Percentiles rank a stretch among this genome's conserved stretches.
These are phyloP conservation scores for Neonothopanus nambi DNA, from an alignment of 1,284 basidiomycete genomes.

Conservation along the genomic window DNA sequence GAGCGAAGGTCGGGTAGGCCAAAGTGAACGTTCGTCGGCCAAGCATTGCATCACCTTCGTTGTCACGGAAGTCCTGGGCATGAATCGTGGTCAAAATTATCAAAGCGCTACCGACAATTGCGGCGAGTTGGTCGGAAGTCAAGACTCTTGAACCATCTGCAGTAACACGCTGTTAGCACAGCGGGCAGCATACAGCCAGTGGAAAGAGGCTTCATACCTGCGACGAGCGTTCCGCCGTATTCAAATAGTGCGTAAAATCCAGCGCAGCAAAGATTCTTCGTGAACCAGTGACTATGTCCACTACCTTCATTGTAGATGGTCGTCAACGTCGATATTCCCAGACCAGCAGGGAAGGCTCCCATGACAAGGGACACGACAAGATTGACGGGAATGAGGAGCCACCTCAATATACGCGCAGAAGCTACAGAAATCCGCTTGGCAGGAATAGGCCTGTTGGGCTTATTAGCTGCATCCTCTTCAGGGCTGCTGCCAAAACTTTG, in stretches of 20 bases:
- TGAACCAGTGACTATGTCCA: constrained; percentile 9
- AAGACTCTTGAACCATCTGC: not conserved
- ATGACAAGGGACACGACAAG: not conserved
- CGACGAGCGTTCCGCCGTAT: constrained; percentile 10
- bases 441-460: constrained; percentile 14
- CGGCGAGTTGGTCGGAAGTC: constrained; percentile 9
- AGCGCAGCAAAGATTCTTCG: constrained; percentile 9
- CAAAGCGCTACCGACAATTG: constrained; percentile 28
- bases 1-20: constrained; percentile 5
- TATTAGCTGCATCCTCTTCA: constrained; percentile 11
- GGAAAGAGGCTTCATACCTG: constrained; percentile 2
- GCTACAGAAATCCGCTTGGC: constrained; percentile 8
- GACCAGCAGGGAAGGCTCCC: not conserved
- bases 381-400: not conserved
- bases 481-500: constrained; percentile 9
- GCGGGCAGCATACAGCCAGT: not conserved
- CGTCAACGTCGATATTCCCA: not conserved
- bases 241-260: constrained; percentile 8
- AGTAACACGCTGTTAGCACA: not conserved
- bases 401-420: constrained; percentile 4
- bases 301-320: constrained; percentile 6
- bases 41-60: constrained; percentile 30
- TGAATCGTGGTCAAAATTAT: constrained; percentile 38
- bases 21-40: constrained; percentile 36
- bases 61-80: constrained; percentile 40